phyloP scores from a whole-genome alignment of 208 protist genomes.

The Trypanosoma mega region DNA sequence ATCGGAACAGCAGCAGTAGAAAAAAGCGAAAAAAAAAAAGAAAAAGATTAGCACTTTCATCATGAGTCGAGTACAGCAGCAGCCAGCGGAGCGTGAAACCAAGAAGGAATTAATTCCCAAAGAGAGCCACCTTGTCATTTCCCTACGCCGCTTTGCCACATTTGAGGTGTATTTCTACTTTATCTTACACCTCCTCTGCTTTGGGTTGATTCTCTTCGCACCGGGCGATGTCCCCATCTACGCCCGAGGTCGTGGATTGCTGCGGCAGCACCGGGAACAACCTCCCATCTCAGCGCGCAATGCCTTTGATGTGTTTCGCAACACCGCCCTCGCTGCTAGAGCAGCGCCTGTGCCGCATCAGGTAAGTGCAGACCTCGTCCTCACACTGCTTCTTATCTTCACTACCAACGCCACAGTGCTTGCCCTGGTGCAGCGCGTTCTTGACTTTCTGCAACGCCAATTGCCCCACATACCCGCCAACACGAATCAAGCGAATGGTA shows the following conservation, averaged over 20 bases:
- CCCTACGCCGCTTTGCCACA: constrained; percentile 17
- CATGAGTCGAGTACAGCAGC: neutral
- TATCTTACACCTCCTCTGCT: constrained; percentile 6
- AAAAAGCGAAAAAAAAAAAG: neutral
- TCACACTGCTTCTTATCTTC: constrained; percentile 36
- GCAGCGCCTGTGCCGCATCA: neutral
- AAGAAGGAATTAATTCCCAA: neutral
- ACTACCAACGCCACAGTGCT: constrained; percentile 32
- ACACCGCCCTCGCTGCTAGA: neutral
- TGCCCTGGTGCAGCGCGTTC: constrained; percentile 23
- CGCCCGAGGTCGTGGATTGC: constrained; percentile 10
- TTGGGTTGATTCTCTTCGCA: constrained; percentile 21
- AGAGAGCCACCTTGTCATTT: constrained; percentile 1
- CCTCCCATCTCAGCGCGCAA: constrained; percentile 21
- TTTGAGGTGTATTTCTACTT: constrained; percentile 25
- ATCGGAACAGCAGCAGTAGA: neutral
- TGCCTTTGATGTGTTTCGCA: constrained; percentile 15
- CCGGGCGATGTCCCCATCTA: constrained; percentile 20
- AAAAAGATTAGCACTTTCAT: too few relatives aligned
- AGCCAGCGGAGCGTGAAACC: neutral
- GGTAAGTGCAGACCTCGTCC: constrained; percentile 54
- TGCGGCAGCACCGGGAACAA: constrained; percentile 22
- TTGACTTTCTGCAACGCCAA: constrained; percentile 15
- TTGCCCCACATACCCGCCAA: too few relatives aligned
- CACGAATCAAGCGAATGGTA: constrained; percentile 2